Percentiles rank a stretch among this genome's conserved stretches.
Evolutionary conservation across 2,329 filamentous ascomycete genomes (phyloP).

Genomic region (Aureobasidium sp.): DNA sequence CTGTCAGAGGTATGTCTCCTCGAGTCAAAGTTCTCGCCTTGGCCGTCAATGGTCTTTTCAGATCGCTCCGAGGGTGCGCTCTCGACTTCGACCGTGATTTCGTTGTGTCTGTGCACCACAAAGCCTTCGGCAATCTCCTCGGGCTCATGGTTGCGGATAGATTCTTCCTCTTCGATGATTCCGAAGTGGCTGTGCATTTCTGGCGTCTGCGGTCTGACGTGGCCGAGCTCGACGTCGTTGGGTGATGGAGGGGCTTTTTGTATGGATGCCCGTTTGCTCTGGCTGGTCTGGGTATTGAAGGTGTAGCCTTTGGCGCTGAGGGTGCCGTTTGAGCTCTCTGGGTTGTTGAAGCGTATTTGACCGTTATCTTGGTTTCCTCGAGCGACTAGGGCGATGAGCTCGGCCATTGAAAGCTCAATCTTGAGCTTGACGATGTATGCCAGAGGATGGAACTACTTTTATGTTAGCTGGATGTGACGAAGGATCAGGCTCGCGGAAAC

Average conservation of each 20-base stretch:
- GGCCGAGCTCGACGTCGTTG: not conserved
- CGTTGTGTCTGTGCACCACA: conserved; percentile 12
- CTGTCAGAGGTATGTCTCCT: conserved; percentile 8
- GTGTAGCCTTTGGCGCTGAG: not conserved
- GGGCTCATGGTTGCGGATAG: not conserved
- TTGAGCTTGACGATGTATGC: conserved; percentile 39
- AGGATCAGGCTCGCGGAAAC: not conserved
- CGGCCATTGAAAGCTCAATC: conserved; percentile 48
- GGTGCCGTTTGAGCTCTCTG: not conserved
- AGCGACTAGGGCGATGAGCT: conserved; percentile 39
- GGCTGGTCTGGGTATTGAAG: not conserved
- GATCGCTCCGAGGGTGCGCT: not conserved
- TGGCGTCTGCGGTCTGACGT: not conserved
- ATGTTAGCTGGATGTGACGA: conserved; percentile 43
- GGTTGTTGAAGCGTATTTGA: not conserved
- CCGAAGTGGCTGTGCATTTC: not conserved
- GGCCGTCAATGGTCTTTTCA: not conserved
- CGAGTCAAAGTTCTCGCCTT: not conserved
- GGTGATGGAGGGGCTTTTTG: not conserved
- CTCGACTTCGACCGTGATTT: conserved; percentile 7
- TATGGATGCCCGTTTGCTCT: not conserved
- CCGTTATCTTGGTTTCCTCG: not conserved
- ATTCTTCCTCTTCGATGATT: conserved; percentile 3
- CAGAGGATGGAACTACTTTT: conserved; percentile 37
- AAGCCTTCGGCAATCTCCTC: not conserved